These are phyloP conservation scores for Aureobasidium sp. DNA, from an alignment of 2,329 filamentous ascomycete species.

Conservation along the genomic window DNA sequence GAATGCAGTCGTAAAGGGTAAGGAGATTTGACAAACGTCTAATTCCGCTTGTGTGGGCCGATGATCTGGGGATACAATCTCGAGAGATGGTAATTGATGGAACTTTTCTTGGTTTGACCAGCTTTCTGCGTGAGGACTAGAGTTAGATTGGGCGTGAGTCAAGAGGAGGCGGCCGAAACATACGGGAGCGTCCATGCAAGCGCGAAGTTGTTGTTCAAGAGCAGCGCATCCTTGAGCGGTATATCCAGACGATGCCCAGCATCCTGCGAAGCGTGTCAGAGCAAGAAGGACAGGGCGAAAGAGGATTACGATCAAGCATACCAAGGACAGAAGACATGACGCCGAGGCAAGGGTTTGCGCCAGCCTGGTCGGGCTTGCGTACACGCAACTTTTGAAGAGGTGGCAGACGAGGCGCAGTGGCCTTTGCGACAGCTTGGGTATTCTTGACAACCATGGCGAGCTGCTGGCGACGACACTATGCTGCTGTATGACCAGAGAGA, in stretches of 20 bases:
- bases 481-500: neutral
- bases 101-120: slow-evolving; percentile 56
- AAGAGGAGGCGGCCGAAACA: slow-evolving; percentile 26
- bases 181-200: slow-evolving; percentile 76
- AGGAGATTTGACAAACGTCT: neutral
- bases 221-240: slow-evolving; percentile 53
- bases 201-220: slow-evolving; percentile 54
- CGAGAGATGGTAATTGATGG: slow-evolving; percentile 85
- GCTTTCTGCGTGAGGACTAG: slow-evolving; percentile 42
- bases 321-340: slow-evolving; percentile 62
- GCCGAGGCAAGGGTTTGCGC: slow-evolving; percentile 57
- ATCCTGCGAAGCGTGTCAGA: slow-evolving; percentile 46
- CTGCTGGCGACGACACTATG: neutral
- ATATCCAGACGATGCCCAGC: slow-evolving; percentile 75
- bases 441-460: slow-evolving; percentile 30
- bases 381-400: slow-evolving; percentile 58
- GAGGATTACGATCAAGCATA: slow-evolving; percentile 33
- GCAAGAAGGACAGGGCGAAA: neutral
- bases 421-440: slow-evolving; percentile 24
- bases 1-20: slow-evolving; percentile 1
- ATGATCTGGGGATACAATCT: slow-evolving; percentile 69
- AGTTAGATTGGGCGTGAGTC: neutral
- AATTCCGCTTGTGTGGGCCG: slow-evolving; percentile 61
- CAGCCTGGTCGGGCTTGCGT: slow-evolving; percentile 54
- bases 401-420: slow-evolving; percentile 45